These are phyloP conservation scores for Wallacemonas sp. DNA, from an alignment of 208 protist species.

Conservation along the genomic window DNA sequence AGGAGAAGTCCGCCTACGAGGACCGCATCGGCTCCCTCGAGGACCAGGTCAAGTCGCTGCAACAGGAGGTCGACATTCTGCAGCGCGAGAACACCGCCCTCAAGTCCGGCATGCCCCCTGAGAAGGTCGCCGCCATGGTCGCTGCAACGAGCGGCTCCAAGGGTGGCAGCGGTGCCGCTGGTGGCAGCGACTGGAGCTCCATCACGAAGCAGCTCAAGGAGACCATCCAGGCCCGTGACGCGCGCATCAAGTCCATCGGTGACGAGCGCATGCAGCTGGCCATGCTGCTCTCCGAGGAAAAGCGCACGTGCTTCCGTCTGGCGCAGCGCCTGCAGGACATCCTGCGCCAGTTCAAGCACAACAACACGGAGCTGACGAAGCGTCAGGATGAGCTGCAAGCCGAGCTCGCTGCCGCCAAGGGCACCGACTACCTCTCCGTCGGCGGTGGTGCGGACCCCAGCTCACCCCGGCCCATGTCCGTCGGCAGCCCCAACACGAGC, in stretches of 20 bases:
- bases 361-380: slow-evolving; percentile 31
- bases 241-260: slow-evolving; percentile 43
- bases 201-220: slow-evolving; percentile 54
- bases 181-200: slow-evolving; percentile 33
- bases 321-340: slow-evolving; percentile 68
- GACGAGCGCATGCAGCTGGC: slow-evolving; percentile 75
- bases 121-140: slow-evolving; percentile 27
- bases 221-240: slow-evolving; percentile 47
- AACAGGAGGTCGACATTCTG: slow-evolving; percentile 65
- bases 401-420: slow-evolving; percentile 62
- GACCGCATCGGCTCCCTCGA: slow-evolving; percentile 62
- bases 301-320: slow-evolving; percentile 64
- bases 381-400: slow-evolving; percentile 55
- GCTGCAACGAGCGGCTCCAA: neutral
- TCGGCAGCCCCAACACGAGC: neutral
- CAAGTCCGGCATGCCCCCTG: slow-evolving; percentile 31
- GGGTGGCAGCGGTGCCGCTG: neutral
- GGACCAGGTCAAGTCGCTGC: slow-evolving; percentile 63
- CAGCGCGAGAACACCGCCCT: slow-evolving; percentile 49
- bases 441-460: slow-evolving; percentile 20
- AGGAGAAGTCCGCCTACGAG: slow-evolving; percentile 80
- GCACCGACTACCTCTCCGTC: slow-evolving; percentile 79
- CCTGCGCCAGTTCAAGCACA: slow-evolving; percentile 57
- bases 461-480: slow-evolving; percentile 14
- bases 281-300: slow-evolving; percentile 60